Evolutionary conservation across 2,329 filamentous ascomycete species (phyloP), one percentile per base, ranked within the genome.

Genomic region (Ascosphaera pollenicola): DNA sequence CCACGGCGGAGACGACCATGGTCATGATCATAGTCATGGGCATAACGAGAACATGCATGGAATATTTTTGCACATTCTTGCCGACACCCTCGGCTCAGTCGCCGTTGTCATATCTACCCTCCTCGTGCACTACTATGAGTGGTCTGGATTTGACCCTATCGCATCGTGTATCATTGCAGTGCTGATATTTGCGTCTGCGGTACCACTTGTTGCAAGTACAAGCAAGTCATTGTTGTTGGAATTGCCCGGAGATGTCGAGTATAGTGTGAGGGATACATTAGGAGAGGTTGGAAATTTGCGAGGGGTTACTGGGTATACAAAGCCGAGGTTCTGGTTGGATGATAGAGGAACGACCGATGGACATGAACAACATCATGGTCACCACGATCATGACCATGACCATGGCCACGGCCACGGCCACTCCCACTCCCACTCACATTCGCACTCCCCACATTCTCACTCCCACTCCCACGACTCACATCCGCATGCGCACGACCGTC

Each of bases 1-100:
- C 18, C 69, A 71, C 42, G 58, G 36, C n/a, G 47, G 52, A 38
- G 38, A 37, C 10, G 54, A 51, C 6, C 63, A 65, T 42, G 51
- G 46, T 26, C 60, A 62, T 43, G 53, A 51, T 16, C 48, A 53
- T 35, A 42, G 44, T 24, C 60, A 62, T n/a, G 78, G 85, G 50
- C 78, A 83, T 44, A 93, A 93, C 55, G 89, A 98, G 50, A 98
- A 98, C 53, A 94, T 98, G 85, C 73, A 89, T 49, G 89, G 89
- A 10, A 95, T 98, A 47, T 98, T 92, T 57, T 65, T 98, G 16
- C 89, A 98, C 52, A 81, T 98, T 38, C 67, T 95, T 19, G 89
- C 89, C 4, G 89, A 98, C 54, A 92, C 89, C 0, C 73, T 95
- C 21, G 89, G 89, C 18, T 94, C 85, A 40, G 79, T 85, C 1